Evolutionary conservation across 2,329 filamentous ascomycete species (phyloP).

Genomic region (Alternaria triticina): DNA sequence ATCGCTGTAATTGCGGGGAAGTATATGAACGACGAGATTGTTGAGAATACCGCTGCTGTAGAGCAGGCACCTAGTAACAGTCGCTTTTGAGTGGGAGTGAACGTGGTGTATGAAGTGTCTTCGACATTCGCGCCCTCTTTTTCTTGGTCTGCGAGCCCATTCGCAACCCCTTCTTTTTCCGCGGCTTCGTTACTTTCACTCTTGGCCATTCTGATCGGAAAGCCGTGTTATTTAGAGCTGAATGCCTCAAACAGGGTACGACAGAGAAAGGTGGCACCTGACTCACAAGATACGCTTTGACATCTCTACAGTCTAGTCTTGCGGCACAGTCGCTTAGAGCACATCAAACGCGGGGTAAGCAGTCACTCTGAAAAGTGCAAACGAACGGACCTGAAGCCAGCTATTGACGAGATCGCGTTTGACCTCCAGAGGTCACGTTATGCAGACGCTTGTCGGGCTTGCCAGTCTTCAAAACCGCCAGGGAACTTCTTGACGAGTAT

Average conservation of each 20-base stretch:
- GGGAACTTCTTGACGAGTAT: neutral
- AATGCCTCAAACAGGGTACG: neutral
- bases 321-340: neutral
- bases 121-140: neutral
- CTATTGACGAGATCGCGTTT: neutral
- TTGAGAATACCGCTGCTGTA: neutral
- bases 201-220: neutral
- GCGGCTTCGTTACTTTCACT: neutral
- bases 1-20: neutral
- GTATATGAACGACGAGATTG: neutral
- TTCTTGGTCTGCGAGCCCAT: neutral
- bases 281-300: neutral
- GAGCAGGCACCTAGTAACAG: neutral
- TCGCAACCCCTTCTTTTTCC: neutral
- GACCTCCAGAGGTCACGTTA: neutral
- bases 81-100: neutral
- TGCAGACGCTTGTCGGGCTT: neutral
- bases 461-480: neutral
- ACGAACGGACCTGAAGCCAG: neutral
- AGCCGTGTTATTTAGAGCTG: neutral
- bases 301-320: neutral
- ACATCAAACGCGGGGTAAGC: neutral
- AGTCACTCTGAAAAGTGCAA: neutral
- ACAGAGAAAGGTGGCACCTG: neutral
- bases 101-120: neutral